Base-by-base conservation (phyloP, 768 basidiomycete genomes). In the Agaricus bisporus region DNA sequence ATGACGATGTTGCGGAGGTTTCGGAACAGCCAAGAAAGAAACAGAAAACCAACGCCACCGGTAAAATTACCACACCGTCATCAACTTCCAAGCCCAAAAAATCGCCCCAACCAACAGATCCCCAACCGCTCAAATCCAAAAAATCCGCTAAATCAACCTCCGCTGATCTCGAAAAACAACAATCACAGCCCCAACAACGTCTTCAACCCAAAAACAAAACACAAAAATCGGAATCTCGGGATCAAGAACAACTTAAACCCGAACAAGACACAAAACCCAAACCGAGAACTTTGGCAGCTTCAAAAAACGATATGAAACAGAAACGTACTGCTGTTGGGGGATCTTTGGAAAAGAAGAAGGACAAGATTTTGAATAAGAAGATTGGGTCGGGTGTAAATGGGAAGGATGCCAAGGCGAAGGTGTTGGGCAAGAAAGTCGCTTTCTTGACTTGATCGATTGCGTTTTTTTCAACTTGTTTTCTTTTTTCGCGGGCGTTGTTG, bases 321-420 rank as follows among this genome's bases (percentile, higher is more conserved):
- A 85, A 85, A 63, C 72, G 73, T 50, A 65, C 64, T 18, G 66
- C 62, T 1, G 36, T 18, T 28, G 46, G 47, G 15, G 69, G 64
- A 35, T 65, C 69, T 44, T 72, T 73, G 2, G 79, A 79, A 65
- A 83, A 78, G 71, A 87, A 87, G 69, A 85, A 83, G 66, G 74
- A 70, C 48, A 68, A 71, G 48, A 43, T 73, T 17, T 58, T 66
- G 9, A 68, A 69, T 54, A 55, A 63, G 48, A 71, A 69, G 57
- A 11, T 39, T 9, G 38, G 38, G 10, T 68, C 68, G 9, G 67
- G 70, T 26, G 28, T 35, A 3, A 48, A 37, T 22, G 20, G 29
- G 15, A 80, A 77, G 66, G 80, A 77, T 53, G 77, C 75, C 36
- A 86, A 86, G 71, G 70, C 73, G 55, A 67, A 64, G 41, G 56